Conservation (phyloP, 2,329 filamentous ascomycete genomes). For the Hymenoscyphus albidus region DNA sequence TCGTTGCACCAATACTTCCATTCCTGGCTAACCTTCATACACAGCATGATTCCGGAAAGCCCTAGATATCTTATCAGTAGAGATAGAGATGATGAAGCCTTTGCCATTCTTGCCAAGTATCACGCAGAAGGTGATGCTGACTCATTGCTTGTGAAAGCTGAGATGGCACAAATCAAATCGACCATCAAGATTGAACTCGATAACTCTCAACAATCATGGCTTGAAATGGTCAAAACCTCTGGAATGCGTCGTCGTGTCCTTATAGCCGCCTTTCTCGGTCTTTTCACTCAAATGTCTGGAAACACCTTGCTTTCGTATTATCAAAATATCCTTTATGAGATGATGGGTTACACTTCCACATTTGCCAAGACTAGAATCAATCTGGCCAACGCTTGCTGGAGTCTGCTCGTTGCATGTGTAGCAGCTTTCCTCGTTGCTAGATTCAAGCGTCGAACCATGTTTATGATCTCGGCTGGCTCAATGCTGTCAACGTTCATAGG, state of each 20-base stretch:
- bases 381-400: slow-evolving; percentile 44
- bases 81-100: slow-evolving; percentile 53
- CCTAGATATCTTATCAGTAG: slow-evolving; percentile 54
- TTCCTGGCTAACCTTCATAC: slow-evolving; percentile 6
- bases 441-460: slow-evolving; percentile 47
- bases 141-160: slow-evolving; percentile 52
- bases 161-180: slow-evolving; percentile 56
- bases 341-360: slow-evolving; percentile 42
- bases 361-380: slow-evolving; percentile 45
- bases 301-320: slow-evolving; percentile 45
- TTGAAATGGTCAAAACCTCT: slow-evolving; percentile 46
- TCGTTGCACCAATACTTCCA: background rate
- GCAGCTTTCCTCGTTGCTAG: slow-evolving; percentile 42
- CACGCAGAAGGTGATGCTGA: slow-evolving; percentile 49
- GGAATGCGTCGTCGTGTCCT: slow-evolving; percentile 48
- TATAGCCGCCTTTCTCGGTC: slow-evolving; percentile 46
- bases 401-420: slow-evolving; percentile 40
- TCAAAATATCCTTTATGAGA: slow-evolving; percentile 43
- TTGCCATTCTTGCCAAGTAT: slow-evolving; percentile 48
- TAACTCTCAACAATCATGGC: slow-evolving; percentile 49
- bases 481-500: slow-evolving; percentile 51
- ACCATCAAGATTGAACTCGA: slow-evolving; percentile 54
- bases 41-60: slow-evolving; percentile 48
- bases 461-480: slow-evolving; percentile 49
- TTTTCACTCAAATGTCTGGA: slow-evolving; percentile 52